Evolutionary conservation across 148 eudicot species (phyloP), one percentile per base, ranked within the genome.

Genomic region (Rhododendron kiyosumense): DNA sequence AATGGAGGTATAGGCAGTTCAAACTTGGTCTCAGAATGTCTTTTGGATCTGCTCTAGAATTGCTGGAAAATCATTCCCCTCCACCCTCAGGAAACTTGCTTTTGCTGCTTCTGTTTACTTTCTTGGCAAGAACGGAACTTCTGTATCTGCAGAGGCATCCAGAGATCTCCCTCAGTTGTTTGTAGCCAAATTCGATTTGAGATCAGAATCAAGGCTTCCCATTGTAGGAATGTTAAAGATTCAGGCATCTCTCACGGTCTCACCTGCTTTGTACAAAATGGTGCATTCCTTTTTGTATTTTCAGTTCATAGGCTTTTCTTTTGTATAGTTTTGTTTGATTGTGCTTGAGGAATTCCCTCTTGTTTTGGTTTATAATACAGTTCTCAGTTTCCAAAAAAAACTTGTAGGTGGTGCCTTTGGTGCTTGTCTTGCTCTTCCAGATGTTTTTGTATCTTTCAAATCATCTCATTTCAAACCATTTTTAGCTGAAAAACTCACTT

Each of bases 331-430:
- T 54, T 54, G 61, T 17, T 54, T 54, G 61, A 14, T 54, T 54
- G 22, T 54, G 22, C 6, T 54, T 15, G 61, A 1, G 24, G 49
- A 46, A 51, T 54, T 54, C 22, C 61, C 61, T 54, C 22, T 54
- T 54, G 61, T 4, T 18, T 54, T 54, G 61, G 61, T 54, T 54
- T 4, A 5, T 54, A 18, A 54, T 54, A 54, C 22, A 4, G 22
- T 54, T 54, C 61, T 18, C 20, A 15, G 22, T 54, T 5, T 13
- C 57, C 57, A 41, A 54, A 54, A 17, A 54, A 54, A 65, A 12
- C 63, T 49, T 80, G 63, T 80, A 59, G 81, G 18, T 49, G 82
- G 61, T 5, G 22, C 82, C 61, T 49, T 80, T 80, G 57, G 81
- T 79, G 57, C 34, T 24, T n/a, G 17, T 45, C 57, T 51, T 80